Conservation (phyloP, 2,329 filamentous ascomycete species). For the Aspergillus clavatus region DNA sequence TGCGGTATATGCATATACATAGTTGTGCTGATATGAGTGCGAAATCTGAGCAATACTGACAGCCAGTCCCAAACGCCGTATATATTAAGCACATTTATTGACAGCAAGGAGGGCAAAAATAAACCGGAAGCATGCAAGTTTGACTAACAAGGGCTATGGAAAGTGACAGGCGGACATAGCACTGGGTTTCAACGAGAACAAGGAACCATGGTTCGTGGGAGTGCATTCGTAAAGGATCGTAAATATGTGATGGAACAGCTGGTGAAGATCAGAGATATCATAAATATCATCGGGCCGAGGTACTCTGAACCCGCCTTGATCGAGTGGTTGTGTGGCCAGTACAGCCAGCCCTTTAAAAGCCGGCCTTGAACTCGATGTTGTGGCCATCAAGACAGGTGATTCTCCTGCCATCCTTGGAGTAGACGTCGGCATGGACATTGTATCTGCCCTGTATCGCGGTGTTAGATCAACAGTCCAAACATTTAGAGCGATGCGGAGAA, state of each 20-base stretch:
- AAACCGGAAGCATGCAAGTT: slow-evolving; percentile 1
- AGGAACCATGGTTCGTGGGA: neutral
- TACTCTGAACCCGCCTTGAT: neutral
- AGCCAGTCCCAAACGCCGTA: slow-evolving; percentile 13
- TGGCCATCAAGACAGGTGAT: slow-evolving; percentile 81
- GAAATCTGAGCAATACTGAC: neutral
- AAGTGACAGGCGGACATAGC: slow-evolving; percentile 4
- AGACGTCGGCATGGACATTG: slow-evolving; percentile 81
- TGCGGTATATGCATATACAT: slow-evolving; percentile 5
- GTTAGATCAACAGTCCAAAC: slow-evolving; percentile 3
- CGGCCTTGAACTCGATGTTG: slow-evolving; percentile 29
- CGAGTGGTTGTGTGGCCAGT: neutral
- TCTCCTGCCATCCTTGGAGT: slow-evolving; percentile 63
- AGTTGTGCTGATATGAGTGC: neutral
- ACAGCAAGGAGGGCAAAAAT: slow-evolving; percentile 1
- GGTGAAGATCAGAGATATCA: neutral
- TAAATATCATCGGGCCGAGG: neutral
- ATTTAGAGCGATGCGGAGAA: slow-evolving; percentile 21
- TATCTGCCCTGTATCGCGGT: slow-evolving; percentile 68
- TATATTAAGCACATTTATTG: slow-evolving; percentile 5
- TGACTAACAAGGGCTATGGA: neutral
- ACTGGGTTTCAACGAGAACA: neutral
- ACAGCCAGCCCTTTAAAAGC: neutral
- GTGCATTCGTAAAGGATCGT: neutral
- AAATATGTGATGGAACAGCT: neutral